phyloP scores from a whole-genome alignment of 805 yeast species.

The Candida rishiriensis region DNA sequence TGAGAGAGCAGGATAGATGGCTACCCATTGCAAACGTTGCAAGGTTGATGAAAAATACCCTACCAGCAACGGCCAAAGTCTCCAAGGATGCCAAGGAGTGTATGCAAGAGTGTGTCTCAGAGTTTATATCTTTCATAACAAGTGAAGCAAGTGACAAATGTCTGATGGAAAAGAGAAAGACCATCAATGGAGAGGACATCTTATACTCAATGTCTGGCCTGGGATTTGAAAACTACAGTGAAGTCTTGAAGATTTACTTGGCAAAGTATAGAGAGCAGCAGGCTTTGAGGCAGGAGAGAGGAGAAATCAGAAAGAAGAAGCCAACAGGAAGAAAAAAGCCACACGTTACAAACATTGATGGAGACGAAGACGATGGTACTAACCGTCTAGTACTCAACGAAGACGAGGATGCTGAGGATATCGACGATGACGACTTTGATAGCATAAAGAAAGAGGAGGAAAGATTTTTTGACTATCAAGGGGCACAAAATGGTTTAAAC shows the following conservation, averaged over 20 bases:
- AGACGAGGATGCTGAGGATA: conserved; percentile 11
- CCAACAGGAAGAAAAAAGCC: conserved; percentile 4
- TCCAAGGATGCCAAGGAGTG: conserved; percentile 68
- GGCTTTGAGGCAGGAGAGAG: conserved; percentile 64
- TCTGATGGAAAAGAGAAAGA: conserved; percentile 59
- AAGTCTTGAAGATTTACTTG: conserved; percentile 60
- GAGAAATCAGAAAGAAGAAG: conserved; percentile 39
- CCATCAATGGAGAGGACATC: conserved; percentile 68
- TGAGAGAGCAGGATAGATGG: conserved; percentile 59
- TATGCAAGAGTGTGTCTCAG: conserved; percentile 22
- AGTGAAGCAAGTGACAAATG: conserved; percentile 64
- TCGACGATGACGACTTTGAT: conserved; percentile 1
- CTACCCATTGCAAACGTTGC: conserved; percentile 62
- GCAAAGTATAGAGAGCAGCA: conserved; percentile 73
- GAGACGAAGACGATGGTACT: conserved; percentile 1
- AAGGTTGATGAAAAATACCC: conserved; percentile 71
- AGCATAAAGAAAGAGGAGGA: conserved; percentile 13
- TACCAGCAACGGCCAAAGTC: conserved; percentile 70
- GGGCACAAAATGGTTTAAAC: conserved; percentile 3
- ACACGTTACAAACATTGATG: conserved; percentile 1
- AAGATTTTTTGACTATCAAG: conserved; percentile 11
- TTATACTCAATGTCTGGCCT: conserved; percentile 58
- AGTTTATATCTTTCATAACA: conserved; percentile 64
- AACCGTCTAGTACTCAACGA: conserved; percentile 3
- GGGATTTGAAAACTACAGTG: conserved; percentile 69